phyloP scores from a whole-genome alignment of 139 green algal species.

The Micractinium conductrix region DNA sequence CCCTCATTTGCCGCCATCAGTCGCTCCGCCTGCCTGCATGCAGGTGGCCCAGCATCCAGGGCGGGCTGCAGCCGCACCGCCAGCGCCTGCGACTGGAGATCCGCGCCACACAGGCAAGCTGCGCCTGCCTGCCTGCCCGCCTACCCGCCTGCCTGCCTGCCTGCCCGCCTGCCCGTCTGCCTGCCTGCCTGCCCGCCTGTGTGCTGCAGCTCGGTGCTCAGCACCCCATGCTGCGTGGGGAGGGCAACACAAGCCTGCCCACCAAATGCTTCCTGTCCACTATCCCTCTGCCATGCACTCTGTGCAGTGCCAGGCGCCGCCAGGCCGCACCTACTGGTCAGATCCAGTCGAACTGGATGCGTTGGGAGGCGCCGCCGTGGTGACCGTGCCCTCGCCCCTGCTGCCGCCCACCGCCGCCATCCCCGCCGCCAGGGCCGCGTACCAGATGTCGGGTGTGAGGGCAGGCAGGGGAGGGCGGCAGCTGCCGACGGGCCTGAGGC shows the following conservation, averaged over 20 bases:
- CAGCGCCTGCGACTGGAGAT: conserved; percentile 49
- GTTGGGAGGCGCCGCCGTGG: conserved; percentile 51
- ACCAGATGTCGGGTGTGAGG: conserved; percentile 41
- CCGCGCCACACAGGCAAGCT: conserved; percentile 28
- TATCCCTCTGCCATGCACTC: no score
- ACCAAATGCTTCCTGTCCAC: neutral
- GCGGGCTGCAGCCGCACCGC: conserved; percentile 17
- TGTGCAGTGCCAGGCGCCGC: conserved; percentile 37
- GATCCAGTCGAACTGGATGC: conserved; percentile 51
- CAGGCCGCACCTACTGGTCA: conserved; percentile 55
- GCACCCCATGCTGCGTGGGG: no score
- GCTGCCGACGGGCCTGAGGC: no score
- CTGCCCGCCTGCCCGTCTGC: no score
- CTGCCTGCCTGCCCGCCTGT: no score
- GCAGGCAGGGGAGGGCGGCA: no score
- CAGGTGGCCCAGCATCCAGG: conserved; percentile 58
- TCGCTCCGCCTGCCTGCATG: neutral
- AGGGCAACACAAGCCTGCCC: no score
- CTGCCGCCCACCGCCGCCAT: conserved; percentile 8
- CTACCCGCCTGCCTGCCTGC: no score
- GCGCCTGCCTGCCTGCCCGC: no score
- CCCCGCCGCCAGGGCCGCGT: conserved; percentile 21
- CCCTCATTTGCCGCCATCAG: neutral
- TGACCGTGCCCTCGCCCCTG: conserved; percentile 44
- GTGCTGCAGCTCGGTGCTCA: neutral